phyloP scores from a whole-genome alignment of 257 asterid species.

The Misopates orontium region DNA sequence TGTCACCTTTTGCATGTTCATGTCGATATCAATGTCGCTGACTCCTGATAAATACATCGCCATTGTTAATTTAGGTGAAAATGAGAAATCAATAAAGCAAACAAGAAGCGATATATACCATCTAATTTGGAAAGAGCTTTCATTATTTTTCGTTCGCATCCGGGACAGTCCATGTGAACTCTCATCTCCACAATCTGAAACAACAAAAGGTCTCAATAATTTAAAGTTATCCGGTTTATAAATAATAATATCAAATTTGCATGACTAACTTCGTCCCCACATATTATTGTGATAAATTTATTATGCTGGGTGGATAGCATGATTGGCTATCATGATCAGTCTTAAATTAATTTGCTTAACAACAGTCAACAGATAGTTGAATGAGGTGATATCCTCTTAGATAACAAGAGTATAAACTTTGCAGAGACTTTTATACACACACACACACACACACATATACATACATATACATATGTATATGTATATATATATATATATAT shows the following conservation, averaged over 20 bases:
- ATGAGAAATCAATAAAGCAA: background rate
- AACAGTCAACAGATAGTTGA: too few species aligned
- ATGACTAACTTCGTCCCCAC: constrained; percentile 22
- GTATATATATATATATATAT: too few species aligned
- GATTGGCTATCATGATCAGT: too few species aligned
- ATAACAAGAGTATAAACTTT: too few species aligned
- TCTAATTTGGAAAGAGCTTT: constrained; percentile 60
- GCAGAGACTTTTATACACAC: too few species aligned
- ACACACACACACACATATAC: too few species aligned
- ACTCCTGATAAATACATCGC: constrained; percentile 43
- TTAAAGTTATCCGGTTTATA: background rate
- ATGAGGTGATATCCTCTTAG: too few species aligned
- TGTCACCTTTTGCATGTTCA: constrained; percentile 70
- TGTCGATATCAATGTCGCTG: constrained; percentile 57
- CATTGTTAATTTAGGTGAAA: background rate
- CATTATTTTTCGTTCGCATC: constrained; percentile 61
- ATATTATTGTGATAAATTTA: background rate
- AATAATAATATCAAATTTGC: background rate
- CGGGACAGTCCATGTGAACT: constrained; percentile 86
- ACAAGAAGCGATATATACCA: constrained; percentile 55
- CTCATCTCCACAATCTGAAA: constrained; percentile 81
- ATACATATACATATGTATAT: too few species aligned
- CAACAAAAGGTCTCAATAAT: background rate
- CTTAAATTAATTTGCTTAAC: background rate
- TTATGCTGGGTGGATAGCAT: too few species aligned